Conservation (phyloP, 176 grass and related monocot genomes). For the Aegilops speltoides region DNA sequence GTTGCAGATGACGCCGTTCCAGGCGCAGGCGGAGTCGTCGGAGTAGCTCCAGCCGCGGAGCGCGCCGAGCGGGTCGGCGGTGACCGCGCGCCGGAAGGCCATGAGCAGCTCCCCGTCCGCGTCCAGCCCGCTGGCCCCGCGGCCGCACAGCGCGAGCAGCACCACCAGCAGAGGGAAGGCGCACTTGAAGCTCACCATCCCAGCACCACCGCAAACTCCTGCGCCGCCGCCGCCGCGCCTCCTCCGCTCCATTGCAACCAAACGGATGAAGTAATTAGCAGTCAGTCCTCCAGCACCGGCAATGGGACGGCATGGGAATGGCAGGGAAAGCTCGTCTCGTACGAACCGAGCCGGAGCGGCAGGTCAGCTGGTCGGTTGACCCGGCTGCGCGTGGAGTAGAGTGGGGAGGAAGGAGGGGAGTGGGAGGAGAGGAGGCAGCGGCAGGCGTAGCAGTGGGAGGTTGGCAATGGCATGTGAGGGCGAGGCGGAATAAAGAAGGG, state of each 20-base stretch:
- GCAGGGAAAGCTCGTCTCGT: neutral
- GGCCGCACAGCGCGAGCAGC: neutral
- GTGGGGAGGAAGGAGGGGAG: neutral
- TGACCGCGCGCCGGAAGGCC: slow-evolving; percentile 68
- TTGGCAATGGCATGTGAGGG: slow-evolving; percentile 57
- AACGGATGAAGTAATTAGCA: neutral
- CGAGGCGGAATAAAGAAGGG: slow-evolving; percentile 44
- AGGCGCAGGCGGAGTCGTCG: slow-evolving; percentile 55
- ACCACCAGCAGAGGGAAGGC: neutral
- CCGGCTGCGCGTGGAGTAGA: neutral
- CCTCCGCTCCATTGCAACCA: slow-evolving; percentile 11
- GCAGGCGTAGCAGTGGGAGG: neutral
- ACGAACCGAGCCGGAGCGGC: neutral
- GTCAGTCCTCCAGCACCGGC: neutral
- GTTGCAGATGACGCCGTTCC: slow-evolving; percentile 92
- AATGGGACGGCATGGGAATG: neutral
- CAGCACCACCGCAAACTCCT: neutral
- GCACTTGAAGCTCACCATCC: neutral
- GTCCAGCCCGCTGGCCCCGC: slow-evolving; percentile 32
- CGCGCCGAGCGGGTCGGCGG: slow-evolving; percentile 62
- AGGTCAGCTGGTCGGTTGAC: neutral
- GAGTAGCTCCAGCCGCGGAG: slow-evolving; percentile 66
- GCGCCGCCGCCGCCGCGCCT: too few relatives aligned
- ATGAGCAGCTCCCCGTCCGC: slow-evolving; percentile 73
- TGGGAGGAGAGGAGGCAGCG: neutral